A percentile compares a stretch with the other conserved stretches of the same genome.
Evolutionary conservation across 2,329 filamentous ascomycete genomes (phyloP).

Genomic region (Xylariaceae sp.): DNA sequence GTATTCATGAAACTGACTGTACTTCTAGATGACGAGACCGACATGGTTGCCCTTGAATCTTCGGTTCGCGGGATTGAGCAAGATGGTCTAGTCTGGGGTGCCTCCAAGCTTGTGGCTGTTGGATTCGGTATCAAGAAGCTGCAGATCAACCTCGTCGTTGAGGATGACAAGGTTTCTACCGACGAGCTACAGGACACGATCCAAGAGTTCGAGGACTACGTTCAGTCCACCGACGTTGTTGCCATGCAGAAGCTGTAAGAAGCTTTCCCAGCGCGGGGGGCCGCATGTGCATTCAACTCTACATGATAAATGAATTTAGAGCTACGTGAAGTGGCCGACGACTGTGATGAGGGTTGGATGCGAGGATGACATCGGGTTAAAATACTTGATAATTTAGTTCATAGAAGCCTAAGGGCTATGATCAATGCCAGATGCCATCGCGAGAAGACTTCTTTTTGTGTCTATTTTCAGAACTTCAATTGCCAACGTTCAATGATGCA

Average conservation of each 20-base stretch:
- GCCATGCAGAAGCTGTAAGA: constrained; percentile 92
- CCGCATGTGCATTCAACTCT: constrained; percentile 17
- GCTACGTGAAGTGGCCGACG: constrained; percentile 24
- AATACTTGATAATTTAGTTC: constrained; percentile 17
- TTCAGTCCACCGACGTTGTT: constrained; percentile 89
- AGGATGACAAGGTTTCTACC: constrained; percentile 92
- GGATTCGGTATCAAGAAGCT: constrained; percentile 99
- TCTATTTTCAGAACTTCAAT: too few species aligned
- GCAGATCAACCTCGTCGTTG: constrained; percentile 95
- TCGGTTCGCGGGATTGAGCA: constrained; percentile 79
- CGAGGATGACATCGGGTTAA: constrained; percentile 17
- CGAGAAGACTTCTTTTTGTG: constrained; percentile 10
- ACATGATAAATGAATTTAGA: constrained; percentile 28
- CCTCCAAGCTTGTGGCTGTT: constrained; percentile 80
- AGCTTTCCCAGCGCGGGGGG: constrained; percentile 15
- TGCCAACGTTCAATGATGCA: too few species aligned
- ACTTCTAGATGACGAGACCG: constrained; percentile 77
- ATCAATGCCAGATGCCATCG: constrained; percentile 18
- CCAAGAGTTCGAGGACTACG: constrained; percentile 79
- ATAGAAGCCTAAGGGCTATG: constrained; percentile 19
- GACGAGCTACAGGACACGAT: constrained; percentile 86
- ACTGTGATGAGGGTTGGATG: constrained; percentile 26
- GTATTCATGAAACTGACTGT: too few species aligned
- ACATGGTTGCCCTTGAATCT: constrained; percentile 77
- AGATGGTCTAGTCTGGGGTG: constrained; percentile 96